Base-by-base conservation (phyloP, 352 stramenopile genomes). In the Phytopythium sindhum region DNA sequence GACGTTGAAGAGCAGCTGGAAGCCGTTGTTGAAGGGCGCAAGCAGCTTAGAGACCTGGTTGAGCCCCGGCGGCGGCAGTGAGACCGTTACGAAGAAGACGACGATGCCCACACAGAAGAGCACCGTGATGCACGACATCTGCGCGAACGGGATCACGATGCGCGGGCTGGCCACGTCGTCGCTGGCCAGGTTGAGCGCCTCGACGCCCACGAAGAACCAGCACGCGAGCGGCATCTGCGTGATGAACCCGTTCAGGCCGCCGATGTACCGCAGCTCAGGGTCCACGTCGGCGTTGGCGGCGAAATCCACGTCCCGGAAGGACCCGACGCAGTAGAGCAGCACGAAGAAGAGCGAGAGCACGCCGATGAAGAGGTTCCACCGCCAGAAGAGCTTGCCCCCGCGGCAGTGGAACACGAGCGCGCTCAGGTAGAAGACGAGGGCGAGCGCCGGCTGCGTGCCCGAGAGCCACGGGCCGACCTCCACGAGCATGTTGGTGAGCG, bases 301-400 rank as follows among this genome's bases (percentile, higher is more conserved):
- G 26, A 73, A 75, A 53, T 71, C 57, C 12, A 63, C 58, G 66
- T 70, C 55, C 11, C 53, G 59, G 17, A 77, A 64, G 29, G 69
- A 69, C 0, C 72, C 70, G 28, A 73, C 31, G 57, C 59, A 70
- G 65, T 77, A 80, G 24, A 75, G 29, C 24, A 77, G 37, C 37
- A 78, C 61, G 53, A 77, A 60, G 24, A 72, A 64, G 15, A 74
- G 57, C 41, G 69, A 77, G 26, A 71, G 41, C 45, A 73, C 45
- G 29, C 66, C 69, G 41, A 80, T 61, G 45, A 63, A n/a, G 23
- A 67, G 31, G 45, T 71, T 80, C 55, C 63, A 73, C 19, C 60
- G 52, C 73, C 70, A 80, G 59, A 78, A 80, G 44, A 74, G n/a
- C 29, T 62, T 57, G 31, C 63, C 70, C 1, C 69, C 68, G 17